These are phyloP conservation scores for Westerdykella sp. DNA, from an alignment of 2,329 filamentous ascomycete genomes.

Conservation along the genomic window DNA sequence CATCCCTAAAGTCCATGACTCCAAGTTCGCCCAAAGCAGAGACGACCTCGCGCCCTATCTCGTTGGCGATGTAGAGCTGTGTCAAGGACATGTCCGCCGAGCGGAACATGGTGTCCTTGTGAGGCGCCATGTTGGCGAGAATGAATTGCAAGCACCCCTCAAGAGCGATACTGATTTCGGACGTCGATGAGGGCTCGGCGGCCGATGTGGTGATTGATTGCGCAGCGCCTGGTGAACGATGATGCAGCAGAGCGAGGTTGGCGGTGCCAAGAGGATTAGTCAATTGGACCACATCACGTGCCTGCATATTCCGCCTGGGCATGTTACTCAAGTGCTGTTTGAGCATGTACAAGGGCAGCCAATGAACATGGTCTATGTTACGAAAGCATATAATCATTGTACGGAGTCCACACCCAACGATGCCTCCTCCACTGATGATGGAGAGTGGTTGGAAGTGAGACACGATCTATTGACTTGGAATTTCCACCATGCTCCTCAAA, in stretches of 20 bases:
- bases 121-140: slow-evolving; percentile 50
- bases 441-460: too few relatives aligned
- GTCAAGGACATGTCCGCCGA: slow-evolving; percentile 99
- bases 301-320: too few relatives aligned
- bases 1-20: slow-evolving; percentile 94
- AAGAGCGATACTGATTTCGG: slow-evolving; percentile 19
- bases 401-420: too few relatives aligned
- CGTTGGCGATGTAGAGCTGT: slow-evolving; percentile 98
- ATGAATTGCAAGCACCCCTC: slow-evolving; percentile 12
- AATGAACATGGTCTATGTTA: too few relatives aligned
- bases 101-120: slow-evolving; percentile 93
- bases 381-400: too few relatives aligned
- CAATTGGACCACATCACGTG: too few relatives aligned
- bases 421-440: too few relatives aligned
- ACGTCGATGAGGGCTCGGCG: slow-evolving; percentile 14
- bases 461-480: too few relatives aligned
- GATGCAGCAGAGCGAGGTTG: slow-evolving; percentile 8
- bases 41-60: slow-evolving; percentile 96
- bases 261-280: slow-evolving; percentile 1
- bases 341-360: too few relatives aligned
- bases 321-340: too few relatives aligned
- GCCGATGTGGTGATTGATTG: slow-evolving; percentile 25
- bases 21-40: slow-evolving; percentile 94
- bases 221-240: slow-evolving; percentile 20
- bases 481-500: too few relatives aligned